Evolutionary conservation across 495 filamentous ascomycete species (phyloP), one percentile per base, ranked within the genome.

Genomic region (Aspergillus steynii): DNA sequence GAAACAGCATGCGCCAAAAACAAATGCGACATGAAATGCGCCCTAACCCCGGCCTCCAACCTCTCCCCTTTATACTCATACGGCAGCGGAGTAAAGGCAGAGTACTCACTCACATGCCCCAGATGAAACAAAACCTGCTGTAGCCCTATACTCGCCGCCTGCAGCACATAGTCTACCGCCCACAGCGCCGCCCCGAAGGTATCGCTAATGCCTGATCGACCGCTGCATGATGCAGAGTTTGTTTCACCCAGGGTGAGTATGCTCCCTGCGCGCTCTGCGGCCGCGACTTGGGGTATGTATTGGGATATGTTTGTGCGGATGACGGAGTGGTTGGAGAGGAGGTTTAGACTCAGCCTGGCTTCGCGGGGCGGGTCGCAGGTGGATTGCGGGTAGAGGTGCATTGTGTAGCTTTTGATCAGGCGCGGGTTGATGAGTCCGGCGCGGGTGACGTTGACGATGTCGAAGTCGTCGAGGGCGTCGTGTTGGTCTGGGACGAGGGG

Each of bases 201-300:
- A 52, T 74, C 68, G 64, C 68, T 72, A 48, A 75, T 72, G 27
- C 71, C 69, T 45, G 65, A 69, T 15, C 46, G 51, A 10, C 74
- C 75, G 15, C 65, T 60, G 60, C 74, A 74, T 0, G 70, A 74
- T 1, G 68, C 72, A 25, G 70, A 73, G 55, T 74, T 73, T 0
- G 75, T 77, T 59, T 77, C 75, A 46, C 75, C 75, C 67, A 76
- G 70, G 7, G 76, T 68, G 3, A 76, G 67, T 2, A 63, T 65
- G 12, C 60, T 55, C 2, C 67, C 70, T 0, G 71, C 71, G 0
- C 45, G 55, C 15, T 70, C 65, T 0, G 75, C 74, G 0, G 69
- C 70, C 0, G 60, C 63, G 20, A 63, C 61, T 31, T 73, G 64
- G 1, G 63, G 66, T 7, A 45, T 58, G 58, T 62, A 74, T 31